phyloP scores from a whole-genome alignment of 371 early-diverging fungal genomes.

The Apophysomyces sp. region DNA sequence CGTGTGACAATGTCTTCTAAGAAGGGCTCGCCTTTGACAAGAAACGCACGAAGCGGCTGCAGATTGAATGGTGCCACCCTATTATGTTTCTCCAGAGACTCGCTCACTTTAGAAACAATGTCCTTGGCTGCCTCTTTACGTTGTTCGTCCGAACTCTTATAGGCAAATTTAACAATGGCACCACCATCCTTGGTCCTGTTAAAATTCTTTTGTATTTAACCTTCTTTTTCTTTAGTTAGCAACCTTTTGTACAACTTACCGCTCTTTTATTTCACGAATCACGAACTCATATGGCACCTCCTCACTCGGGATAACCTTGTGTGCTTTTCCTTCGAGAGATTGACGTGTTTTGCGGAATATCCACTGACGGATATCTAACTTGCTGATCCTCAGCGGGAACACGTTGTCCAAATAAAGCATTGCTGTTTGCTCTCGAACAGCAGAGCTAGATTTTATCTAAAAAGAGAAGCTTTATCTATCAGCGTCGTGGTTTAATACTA shows the following conservation, averaged over 20 bases:
- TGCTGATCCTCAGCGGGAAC: constrained; percentile 39
- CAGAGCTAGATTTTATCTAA: background rate
- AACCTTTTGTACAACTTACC: constrained; percentile 20
- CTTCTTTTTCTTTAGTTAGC: background rate
- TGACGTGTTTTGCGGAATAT: constrained; percentile 31
- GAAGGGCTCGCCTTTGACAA: constrained; percentile 81
- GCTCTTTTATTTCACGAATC: constrained; percentile 30
- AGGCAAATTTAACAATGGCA: constrained; percentile 43
- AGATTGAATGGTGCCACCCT: constrained; percentile 64
- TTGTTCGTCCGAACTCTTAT: constrained; percentile 24
- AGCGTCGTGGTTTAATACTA: too few species aligned
- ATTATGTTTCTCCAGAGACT: constrained; percentile 35
- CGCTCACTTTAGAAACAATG: constrained; percentile 28
- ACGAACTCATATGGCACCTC: constrained; percentile 31
- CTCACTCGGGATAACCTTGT: constrained; percentile 27
- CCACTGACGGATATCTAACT: constrained; percentile 40
- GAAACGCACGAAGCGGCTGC: constrained; percentile 58
- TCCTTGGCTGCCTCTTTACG: constrained; percentile 26
- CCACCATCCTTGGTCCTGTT: constrained; percentile 51
- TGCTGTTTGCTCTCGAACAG: constrained; percentile 27
- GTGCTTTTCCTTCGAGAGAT: constrained; percentile 29
- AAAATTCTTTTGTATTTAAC: background rate
- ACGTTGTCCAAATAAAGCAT: constrained; percentile 47
- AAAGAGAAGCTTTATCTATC: too few species aligned
- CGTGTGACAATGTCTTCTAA: constrained; percentile 83